Percentiles rank a stretch among this genome's conserved stretches.
These are phyloP conservation scores for Amauroascus verrucosus DNA, from an alignment of 2,329 filamentous ascomycete genomes.

Conservation along the genomic window DNA sequence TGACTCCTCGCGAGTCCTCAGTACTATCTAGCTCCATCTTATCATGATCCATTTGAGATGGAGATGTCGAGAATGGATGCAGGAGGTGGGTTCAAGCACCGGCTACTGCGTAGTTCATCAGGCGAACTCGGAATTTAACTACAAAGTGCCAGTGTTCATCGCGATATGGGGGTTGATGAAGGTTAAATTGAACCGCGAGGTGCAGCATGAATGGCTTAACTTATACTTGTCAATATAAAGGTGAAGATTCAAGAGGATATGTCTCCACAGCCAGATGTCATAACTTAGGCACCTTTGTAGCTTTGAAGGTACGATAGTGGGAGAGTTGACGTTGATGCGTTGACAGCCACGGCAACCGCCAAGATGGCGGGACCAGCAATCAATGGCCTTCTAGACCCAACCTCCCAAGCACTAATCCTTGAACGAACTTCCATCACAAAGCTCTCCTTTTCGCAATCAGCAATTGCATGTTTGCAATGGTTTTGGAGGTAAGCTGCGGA, in stretches of 20 bases:
- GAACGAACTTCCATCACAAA: too few relatives aligned
- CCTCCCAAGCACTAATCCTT: too few relatives aligned
- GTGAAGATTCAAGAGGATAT: background rate
- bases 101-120: background rate
- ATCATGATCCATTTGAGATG: slow-evolving; percentile 20
- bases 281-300: too few relatives aligned
- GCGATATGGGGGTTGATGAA: background rate
- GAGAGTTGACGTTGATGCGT: background rate
- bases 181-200: background rate
- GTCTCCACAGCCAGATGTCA: background rate
- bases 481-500: background rate
- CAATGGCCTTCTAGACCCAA: background rate
- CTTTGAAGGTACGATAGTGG: background rate
- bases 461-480: background rate
- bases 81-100: background rate
- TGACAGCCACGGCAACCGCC: background rate
- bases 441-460: too few relatives aligned
- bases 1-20: slow-evolving; percentile 33
- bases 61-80: background rate
- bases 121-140: background rate
- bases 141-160: background rate
- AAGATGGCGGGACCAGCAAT: background rate
- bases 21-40: slow-evolving; percentile 37
- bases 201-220: background rate
- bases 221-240: background rate